Conservation (phyloP, 1,139 yeast species). For the Protomyces arabidopsidicola region DNA sequence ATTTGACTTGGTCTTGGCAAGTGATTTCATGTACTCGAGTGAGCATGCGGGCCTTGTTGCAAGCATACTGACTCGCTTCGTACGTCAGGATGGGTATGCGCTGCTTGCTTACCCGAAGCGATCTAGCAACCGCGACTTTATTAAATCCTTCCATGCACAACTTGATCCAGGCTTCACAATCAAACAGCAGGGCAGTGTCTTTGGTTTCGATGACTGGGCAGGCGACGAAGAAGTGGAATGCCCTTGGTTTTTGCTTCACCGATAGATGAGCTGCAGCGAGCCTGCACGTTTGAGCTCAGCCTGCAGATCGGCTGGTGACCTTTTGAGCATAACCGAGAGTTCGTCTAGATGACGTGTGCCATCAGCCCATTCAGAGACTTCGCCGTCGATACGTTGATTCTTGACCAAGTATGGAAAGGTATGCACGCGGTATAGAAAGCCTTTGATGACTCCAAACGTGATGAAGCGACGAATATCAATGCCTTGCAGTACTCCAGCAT, state of each 20-base stretch:
- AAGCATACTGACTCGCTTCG: slow-evolving; percentile 2
- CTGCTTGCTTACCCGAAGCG: slow-evolving; percentile 19
- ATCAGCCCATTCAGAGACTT: slow-evolving; percentile 49
- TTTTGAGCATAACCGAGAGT: slow-evolving; percentile 63
- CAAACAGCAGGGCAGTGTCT: not conserved
- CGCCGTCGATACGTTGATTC: slow-evolving; percentile 41
- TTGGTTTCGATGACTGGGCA: slow-evolving; percentile 26
- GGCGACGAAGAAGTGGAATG: slow-evolving; percentile 1
- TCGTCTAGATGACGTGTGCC: slow-evolving; percentile 65
- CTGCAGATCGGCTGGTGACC: slow-evolving; percentile 51
- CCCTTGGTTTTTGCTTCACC: slow-evolving; percentile 17
- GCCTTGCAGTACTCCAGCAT: slow-evolving; percentile 53
- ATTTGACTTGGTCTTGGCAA: slow-evolving; percentile 10
- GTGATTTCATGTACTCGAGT: slow-evolving; percentile 17
- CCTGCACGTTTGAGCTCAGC: slow-evolving; percentile 29
- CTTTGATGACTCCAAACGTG: slow-evolving; percentile 78
- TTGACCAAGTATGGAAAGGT: slow-evolving; percentile 60
- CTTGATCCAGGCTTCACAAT: not conserved
- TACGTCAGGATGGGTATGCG: not conserved
- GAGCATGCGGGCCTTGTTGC: slow-evolving; percentile 21
- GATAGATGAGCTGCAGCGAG: slow-evolving; percentile 29
- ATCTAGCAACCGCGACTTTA: slow-evolving; percentile 8
- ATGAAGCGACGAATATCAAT: slow-evolving; percentile 80
- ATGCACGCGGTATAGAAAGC: slow-evolving; percentile 74
- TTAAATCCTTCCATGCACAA: not conserved